Evolutionary conservation across 257 asterid species (phyloP), one percentile per base, ranked within the genome.

Genomic region (Nicotiana paniculata): DNA sequence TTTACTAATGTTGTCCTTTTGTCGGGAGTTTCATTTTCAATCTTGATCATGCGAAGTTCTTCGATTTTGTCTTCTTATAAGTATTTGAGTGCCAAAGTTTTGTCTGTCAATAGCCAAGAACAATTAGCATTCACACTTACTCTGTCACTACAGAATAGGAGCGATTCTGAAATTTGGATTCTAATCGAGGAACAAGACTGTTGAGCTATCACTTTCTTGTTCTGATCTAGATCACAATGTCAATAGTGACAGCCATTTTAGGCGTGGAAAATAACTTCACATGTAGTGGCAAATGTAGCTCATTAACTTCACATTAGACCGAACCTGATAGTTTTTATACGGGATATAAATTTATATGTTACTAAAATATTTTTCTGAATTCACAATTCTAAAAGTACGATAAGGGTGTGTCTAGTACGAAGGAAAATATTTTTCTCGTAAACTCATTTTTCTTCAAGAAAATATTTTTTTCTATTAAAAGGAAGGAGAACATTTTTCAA

Each of bases 11-110:
- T 89, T 85, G 93, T 84, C 85, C 87, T 81, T 82, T 86, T 92
- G 97, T 94, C 97, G 97, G 91, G 81, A 43, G 86, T 82, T 89
- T 90, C 91, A 74, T 87, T 90, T 89, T 90, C 95, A 87, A 86
- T 83, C 85, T 86, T 86, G 62, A 54, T 87, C 96, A 94, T 90
- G 93, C 93, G 90, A 82, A 51, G 33, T 72, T 79, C 77, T 82
- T 83, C 76, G 43, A 48, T 85, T 51, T 89, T 89, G 91, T 87
- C 93, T 82, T 86, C 89, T 86, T 85, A 70, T 84, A 86, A 79
- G 87, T 68, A 65, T 77, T 82, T 79, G 81, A 28, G 65, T 77
- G 77, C 39, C 87, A 74, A 9, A 46, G 33, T 55, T 76, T 82
- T 80, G 83, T 83, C 87, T 68, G 33, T 61, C 13, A 78, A 80